Percentiles rank a stretch among this genome's conserved stretches.
phyloP scores from a whole-genome alignment of 495 filamentous ascomycete species.

The Astrothelium macrocarpum region DNA sequence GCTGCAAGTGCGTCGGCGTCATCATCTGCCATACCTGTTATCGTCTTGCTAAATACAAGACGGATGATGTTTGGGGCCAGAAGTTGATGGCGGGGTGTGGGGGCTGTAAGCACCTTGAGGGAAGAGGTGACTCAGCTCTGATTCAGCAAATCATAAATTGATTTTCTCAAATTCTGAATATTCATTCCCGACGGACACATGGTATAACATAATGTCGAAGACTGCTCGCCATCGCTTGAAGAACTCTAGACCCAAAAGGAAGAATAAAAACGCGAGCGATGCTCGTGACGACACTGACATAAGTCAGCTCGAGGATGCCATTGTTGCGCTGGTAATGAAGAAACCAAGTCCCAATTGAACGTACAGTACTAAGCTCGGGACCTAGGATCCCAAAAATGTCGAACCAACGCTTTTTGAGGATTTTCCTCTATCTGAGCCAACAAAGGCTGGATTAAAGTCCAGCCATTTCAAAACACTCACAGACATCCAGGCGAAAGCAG shows the following conservation, averaged over 20 bases:
- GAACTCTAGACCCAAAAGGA: neutral
- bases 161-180: too few species aligned
- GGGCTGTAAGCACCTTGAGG: neutral
- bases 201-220: neutral
- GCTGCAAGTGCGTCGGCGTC: constrained; percentile 74
- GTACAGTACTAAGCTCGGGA: neutral
- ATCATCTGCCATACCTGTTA: constrained; percentile 36
- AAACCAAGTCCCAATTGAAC: neutral
- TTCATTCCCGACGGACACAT: too few species aligned
- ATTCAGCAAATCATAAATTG: neutral
- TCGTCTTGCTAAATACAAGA: neutral
- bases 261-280: neutral
- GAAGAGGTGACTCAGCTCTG: neutral
- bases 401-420: constrained; percentile 51
- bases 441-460: constrained; percentile 65
- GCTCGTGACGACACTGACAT: neutral
- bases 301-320: neutral
- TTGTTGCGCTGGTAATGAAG: neutral
- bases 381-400: constrained; percentile 20
- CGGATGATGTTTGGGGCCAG: neutral
- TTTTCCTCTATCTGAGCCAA: constrained; percentile 80
- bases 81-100: neutral
- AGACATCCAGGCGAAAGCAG: constrained; percentile 80
- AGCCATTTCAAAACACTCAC: constrained; percentile 85
- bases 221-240: neutral